Evolutionary conservation across 257 asterid genomes (phyloP).

Genomic region (Lycium barbarum): DNA sequence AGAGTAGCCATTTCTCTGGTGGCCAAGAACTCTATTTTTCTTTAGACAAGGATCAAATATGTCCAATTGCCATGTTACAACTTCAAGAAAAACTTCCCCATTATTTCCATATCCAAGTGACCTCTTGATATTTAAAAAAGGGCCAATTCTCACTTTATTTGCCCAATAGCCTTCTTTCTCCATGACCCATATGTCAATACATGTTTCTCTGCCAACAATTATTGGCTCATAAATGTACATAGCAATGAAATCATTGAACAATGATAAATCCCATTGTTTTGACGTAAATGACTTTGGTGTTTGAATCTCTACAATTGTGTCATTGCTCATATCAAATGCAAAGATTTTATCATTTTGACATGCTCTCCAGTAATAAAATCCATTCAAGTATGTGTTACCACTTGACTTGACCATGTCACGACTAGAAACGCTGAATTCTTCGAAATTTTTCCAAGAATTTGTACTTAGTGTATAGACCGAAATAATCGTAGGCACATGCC

Average conservation of each 20-base stretch:
- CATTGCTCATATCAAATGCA: slow-evolving; percentile 48
- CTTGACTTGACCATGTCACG: slow-evolving; percentile 35
- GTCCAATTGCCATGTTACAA: slow-evolving; percentile 23
- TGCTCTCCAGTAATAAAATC: slow-evolving; percentile 55
- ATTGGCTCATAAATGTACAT: slow-evolving; percentile 42
- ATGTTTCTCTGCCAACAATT: slow-evolving; percentile 22
- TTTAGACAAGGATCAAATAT: neutral
- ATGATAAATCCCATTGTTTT: slow-evolving; percentile 45
- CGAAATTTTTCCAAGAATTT: slow-evolving; percentile 52
- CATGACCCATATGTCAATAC: slow-evolving; percentile 53
- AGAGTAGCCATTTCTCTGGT: neutral
- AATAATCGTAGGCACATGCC: slow-evolving; percentile 34
- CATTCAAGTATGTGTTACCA: slow-evolving; percentile 51
- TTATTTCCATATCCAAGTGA: slow-evolving; percentile 55
- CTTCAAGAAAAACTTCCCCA: slow-evolving; percentile 45
- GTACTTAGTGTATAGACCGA: slow-evolving; percentile 48
- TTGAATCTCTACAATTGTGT: slow-evolving; percentile 42
- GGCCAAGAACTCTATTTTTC: neutral
- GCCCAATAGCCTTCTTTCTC: slow-evolving; percentile 47
- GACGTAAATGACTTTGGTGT: slow-evolving; percentile 39
- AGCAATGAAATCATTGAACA: slow-evolving; percentile 47
- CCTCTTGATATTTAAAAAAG: slow-evolving; percentile 44
- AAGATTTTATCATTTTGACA: slow-evolving; percentile 38
- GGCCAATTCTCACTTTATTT: slow-evolving; percentile 41
- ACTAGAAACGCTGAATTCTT: slow-evolving; percentile 41